Base-by-base conservation (phyloP, 495 filamentous ascomycete species). In the Penicilliopsis zonata region DNA sequence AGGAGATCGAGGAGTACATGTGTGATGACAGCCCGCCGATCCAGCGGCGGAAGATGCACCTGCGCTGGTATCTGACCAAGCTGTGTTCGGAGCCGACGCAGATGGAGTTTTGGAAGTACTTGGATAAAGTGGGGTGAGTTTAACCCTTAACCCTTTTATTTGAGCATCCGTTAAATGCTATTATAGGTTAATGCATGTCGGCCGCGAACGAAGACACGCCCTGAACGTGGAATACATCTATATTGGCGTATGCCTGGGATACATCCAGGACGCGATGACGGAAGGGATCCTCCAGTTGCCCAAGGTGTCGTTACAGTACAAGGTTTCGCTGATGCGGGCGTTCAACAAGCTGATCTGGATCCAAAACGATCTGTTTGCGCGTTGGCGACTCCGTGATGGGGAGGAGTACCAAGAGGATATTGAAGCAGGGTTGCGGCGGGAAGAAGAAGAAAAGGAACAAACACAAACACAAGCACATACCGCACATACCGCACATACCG, bases 291-390 rank as follows among this genome's bases (percentile, higher is more conserved):
- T 78, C 3, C 4, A 14, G 2, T 69, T 75, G 31, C 72, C 73
- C 0, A 27, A 41, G 10, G 27, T 36, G 23, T 15, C 33, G 13
- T 17, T 36, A n/a, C 53, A 62, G 1, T 63, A 60, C 41, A 78
- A 78, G 50, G 66, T 70, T 3, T 65, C 68, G 6, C 55, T 76
- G 13, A 56, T 76, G 19, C 74, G 67, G 40, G 72, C 74, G 10
- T 33, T 60, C 12, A 47, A 18, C 17, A 67, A 67, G 39, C 38
- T 67, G 0, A 43, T 67, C 18, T 75, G 72, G 71, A 72, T 76
- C 38, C 73, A 78, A 52, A 78, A 78, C 42, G 76, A 81, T 42
- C 49, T 81, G 13, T 78, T 81, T 40, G 67, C 75, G 3, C 73
- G 70, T 52, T 76, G 71, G 67, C 74, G 78, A 39, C 67, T 33